Evolutionary conservation across 129 eudicot genomes (phyloP).

Genomic region (Flaveria linearis): DNA sequence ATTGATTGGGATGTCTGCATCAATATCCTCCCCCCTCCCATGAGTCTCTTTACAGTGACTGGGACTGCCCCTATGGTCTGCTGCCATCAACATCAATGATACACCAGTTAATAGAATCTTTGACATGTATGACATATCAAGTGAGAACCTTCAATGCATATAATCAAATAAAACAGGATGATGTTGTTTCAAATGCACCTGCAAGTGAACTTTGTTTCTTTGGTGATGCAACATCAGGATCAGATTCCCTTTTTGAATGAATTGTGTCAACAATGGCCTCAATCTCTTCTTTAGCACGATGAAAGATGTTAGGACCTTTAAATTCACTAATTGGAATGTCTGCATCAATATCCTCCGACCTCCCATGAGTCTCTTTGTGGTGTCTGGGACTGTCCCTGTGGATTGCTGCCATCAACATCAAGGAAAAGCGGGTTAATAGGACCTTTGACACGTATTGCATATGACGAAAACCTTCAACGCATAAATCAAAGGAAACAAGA

Average conservation of each 20-base stretch:
- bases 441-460: neutral
- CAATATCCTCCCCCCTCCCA: slow-evolving; percentile 65
- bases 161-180: neutral
- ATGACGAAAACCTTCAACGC: neutral
- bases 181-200: slow-evolving; percentile 25
- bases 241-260: slow-evolving; percentile 57
- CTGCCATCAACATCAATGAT: slow-evolving; percentile 25
- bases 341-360: slow-evolving; percentile 58
- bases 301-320: slow-evolving; percentile 69
- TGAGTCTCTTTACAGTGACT: slow-evolving; percentile 64
- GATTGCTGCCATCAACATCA: slow-evolving; percentile 36
- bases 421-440: neutral
- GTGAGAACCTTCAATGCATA: slow-evolving; percentile 8
- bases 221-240: slow-evolving; percentile 34
- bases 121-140: neutral
- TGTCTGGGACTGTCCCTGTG: slow-evolving; percentile 33
- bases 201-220: slow-evolving; percentile 41
- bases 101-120: neutral
- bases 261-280: slow-evolving; percentile 66
- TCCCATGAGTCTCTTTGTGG: slow-evolving; percentile 77
- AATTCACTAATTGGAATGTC: slow-evolving; percentile 64
- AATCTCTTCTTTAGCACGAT: slow-evolving; percentile 81
- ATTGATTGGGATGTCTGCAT: slow-evolving; percentile 56
- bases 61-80: slow-evolving; percentile 35
- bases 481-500: slow-evolving; percentile 1